Evolutionary conservation across 768 basidiomycete genomes (phyloP).

Genomic region (Tephrocybe sp.): DNA sequence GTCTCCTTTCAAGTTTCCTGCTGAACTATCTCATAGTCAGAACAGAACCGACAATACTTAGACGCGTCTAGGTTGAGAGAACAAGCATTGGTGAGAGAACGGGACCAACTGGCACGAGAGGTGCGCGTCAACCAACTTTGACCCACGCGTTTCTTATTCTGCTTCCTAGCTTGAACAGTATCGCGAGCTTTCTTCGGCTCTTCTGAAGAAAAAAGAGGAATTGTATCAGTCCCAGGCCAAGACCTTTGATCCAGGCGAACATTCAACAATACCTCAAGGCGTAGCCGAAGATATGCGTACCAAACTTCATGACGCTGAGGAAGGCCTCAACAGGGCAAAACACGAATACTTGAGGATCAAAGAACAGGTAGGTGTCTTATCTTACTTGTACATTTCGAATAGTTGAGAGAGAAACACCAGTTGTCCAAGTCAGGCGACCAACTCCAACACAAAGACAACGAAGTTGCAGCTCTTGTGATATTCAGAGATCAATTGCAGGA

Average conservation of each 20-base stretch:
- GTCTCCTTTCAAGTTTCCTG: background rate
- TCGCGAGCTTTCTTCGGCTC: background rate
- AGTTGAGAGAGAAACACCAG: too few species aligned
- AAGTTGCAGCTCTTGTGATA: background rate
- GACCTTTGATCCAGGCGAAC: background rate
- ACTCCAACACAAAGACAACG: constrained; percentile 1
- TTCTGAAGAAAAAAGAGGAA: background rate
- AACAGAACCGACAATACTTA: background rate
- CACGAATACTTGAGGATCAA: constrained; percentile 28
- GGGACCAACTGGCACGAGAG: constrained; percentile 22
- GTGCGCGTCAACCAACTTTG: constrained; percentile 17
- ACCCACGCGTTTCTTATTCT: constrained; percentile 3
- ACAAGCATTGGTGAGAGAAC: background rate
- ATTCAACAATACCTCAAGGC: background rate
- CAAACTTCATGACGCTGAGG: constrained; percentile 28
- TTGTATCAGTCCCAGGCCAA: background rate
- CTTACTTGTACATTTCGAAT: background rate
- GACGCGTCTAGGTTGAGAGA: background rate
- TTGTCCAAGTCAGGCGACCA: background rate
- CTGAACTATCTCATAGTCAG: background rate
- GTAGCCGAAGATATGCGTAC: background rate
- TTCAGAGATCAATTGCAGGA: background rate
- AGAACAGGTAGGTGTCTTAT: constrained; percentile 22
- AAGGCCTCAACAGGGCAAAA: constrained; percentile 28
- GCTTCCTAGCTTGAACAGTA: constrained; percentile 1